Percentiles rank a stretch among this genome's conserved stretches.
These are phyloP conservation scores for Saururus chinensis DNA, from an alignment of 164 flowering plant genomes.

Conservation along the genomic window DNA sequence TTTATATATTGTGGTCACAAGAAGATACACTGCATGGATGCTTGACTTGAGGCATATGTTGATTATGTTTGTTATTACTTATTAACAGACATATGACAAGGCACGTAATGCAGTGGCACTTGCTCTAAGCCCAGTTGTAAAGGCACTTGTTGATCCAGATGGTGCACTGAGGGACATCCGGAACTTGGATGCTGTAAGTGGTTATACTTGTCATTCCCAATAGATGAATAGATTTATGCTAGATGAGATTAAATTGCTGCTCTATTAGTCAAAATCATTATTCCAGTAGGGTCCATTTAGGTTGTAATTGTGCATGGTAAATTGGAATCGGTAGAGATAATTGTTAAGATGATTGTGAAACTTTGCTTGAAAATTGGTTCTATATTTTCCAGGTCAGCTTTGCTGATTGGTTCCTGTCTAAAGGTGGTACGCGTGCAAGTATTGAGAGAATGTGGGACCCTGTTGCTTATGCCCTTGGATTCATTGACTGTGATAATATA, in stretches of 20 bases:
- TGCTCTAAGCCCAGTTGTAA: slow-evolving; percentile 91
- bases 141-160: slow-evolving; percentile 91
- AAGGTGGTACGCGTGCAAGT: slow-evolving; percentile 90
- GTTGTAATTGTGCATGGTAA: no score
- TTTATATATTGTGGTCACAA: background rate
- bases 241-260: no score
- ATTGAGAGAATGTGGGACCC: slow-evolving; percentile 99
- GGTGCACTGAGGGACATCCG: slow-evolving; percentile 84
- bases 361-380: background rate
- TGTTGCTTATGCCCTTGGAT: slow-evolving; percentile 97
- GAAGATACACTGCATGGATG: background rate
- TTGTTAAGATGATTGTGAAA: no score
- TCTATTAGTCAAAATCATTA: no score
- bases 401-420: slow-evolving; percentile 93
- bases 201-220: no score
- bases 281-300: no score
- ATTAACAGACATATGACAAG: slow-evolving; percentile 80
- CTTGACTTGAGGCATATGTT: background rate
- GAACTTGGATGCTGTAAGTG: slow-evolving; percentile 71
- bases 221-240: background rate
- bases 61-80: slow-evolving; percentile 6
- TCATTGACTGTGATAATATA: slow-evolving; percentile 95
- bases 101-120: slow-evolving; percentile 94
- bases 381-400: slow-evolving; percentile 63
- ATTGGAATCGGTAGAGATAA: no score